Evolutionary conservation across 208 protist genomes (phyloP).

Genomic region (Leishmania gerbilli): DNA sequence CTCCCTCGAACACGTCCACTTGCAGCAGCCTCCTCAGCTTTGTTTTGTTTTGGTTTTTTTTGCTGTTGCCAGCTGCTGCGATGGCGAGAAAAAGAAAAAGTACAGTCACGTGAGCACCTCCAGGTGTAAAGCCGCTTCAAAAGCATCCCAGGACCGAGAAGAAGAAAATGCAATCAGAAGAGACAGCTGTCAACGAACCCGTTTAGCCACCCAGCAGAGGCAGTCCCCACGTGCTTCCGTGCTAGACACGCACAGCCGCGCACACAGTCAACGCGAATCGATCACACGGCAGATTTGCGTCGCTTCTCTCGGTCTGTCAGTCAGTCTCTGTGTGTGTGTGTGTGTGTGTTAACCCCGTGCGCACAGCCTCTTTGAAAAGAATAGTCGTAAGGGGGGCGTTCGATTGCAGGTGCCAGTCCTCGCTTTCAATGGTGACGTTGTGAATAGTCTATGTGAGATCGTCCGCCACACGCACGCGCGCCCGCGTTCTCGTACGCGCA

Average conservation of each 20-base stretch:
- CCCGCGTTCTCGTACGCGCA: background rate
- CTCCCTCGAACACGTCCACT: background rate
- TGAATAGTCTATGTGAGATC: background rate
- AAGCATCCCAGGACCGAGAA: background rate
- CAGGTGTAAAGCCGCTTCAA: background rate
- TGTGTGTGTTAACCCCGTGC: background rate
- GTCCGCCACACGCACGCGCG: background rate
- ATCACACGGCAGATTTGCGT: background rate
- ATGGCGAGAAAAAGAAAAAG: background rate
- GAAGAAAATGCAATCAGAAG: background rate
- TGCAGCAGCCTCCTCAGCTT: background rate
- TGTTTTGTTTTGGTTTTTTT: background rate
- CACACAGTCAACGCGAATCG: background rate
- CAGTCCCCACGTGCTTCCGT: background rate
- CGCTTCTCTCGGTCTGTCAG: background rate
- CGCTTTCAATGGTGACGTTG: background rate
- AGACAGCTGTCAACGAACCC: background rate
- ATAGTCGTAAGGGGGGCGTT: background rate
- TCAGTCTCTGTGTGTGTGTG: background rate
- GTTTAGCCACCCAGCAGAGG: background rate
- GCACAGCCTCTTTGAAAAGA: background rate
- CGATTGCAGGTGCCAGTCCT: background rate
- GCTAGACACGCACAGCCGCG: background rate
- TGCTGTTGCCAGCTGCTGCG: background rate
- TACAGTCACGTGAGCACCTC: background rate